Evolutionary conservation across 1,284 basidiomycete genomes (phyloP).

Genomic region (Pseudozyma hubeiensis): DNA sequence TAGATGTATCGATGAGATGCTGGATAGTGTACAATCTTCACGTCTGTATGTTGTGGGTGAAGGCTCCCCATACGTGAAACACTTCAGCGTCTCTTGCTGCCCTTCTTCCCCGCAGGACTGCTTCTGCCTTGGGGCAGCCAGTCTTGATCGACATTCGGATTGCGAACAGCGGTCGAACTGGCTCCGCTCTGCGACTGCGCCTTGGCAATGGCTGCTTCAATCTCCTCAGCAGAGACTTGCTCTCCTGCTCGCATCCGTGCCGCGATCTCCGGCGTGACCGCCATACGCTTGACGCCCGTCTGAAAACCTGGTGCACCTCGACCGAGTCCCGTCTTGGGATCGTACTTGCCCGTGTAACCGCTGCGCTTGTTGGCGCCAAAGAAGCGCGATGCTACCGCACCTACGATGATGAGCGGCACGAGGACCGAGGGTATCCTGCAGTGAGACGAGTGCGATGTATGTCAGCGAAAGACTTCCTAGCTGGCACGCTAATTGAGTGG

Average conservation of each 20-base stretch:
- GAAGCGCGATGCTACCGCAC: slow-evolving; percentile 43
- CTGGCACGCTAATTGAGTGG: not conserved
- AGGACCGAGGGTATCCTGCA: slow-evolving; percentile 50
- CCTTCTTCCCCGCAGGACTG: slow-evolving; percentile 39
- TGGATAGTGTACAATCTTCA: too few relatives aligned
- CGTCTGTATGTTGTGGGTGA: not conserved
- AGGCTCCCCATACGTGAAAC: not conserved
- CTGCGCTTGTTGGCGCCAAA: slow-evolving; percentile 22
- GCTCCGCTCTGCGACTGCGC: slow-evolving; percentile 31
- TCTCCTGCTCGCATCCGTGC: slow-evolving; percentile 63
- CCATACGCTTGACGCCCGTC: slow-evolving; percentile 58
- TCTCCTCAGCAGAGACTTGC: slow-evolving; percentile 60
- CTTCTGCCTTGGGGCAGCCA: slow-evolving; percentile 45
- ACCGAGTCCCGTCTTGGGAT: slow-evolving; percentile 63
- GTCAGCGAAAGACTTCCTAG: too few relatives aligned
- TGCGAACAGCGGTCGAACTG: slow-evolving; percentile 37
- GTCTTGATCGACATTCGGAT: slow-evolving; percentile 48
- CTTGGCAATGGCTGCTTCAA: slow-evolving; percentile 49
- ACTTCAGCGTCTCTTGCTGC: slow-evolving; percentile 24
- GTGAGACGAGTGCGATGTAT: too few relatives aligned
- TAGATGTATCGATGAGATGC: too few relatives aligned
- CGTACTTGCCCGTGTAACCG: slow-evolving; percentile 52
- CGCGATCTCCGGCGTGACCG: slow-evolving; percentile 61
- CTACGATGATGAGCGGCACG: slow-evolving; percentile 49
- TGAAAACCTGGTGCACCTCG: slow-evolving; percentile 65